Evolutionary conservation across 1,284 basidiomycete species (phyloP).

Genomic region (Tremellales sp.): DNA sequence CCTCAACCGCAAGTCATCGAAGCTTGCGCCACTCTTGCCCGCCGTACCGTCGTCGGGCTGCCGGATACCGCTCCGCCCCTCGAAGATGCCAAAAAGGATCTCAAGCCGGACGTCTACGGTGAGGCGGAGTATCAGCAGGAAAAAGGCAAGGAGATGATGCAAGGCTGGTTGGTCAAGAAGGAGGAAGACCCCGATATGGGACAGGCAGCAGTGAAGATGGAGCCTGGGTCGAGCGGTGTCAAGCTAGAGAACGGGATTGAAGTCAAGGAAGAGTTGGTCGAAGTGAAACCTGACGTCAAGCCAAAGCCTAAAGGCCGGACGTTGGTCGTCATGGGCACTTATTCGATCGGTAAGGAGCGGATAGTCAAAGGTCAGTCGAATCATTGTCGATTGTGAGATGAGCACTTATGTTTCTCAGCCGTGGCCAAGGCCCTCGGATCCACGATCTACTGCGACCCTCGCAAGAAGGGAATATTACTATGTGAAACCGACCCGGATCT

Average conservation of each 20-base stretch:
- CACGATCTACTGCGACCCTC: constrained; percentile 85
- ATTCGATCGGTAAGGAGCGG: constrained; percentile 95
- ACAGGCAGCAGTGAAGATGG: constrained; percentile 36
- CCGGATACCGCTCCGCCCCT: constrained; percentile 20
- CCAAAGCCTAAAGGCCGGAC: constrained; percentile 41
- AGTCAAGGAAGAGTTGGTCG: constrained; percentile 29
- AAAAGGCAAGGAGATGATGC: constrained; percentile 45
- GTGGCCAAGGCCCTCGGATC: constrained; percentile 75
- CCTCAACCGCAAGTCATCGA: constrained; percentile 87
- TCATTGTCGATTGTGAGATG: too few relatives aligned
- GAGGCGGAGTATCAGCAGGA: constrained; percentile 30
- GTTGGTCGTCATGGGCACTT: constrained; percentile 89
- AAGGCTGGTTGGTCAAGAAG: constrained; percentile 47
- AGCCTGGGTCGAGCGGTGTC: constrained; percentile 8
- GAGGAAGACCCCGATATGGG: constrained; percentile 41
- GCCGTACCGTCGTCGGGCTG: constrained; percentile 53
- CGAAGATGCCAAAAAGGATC: constrained; percentile 45
- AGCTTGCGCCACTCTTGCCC: constrained; percentile 81
- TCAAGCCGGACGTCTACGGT: constrained; percentile 18
- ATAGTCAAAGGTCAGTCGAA: constrained; percentile 74
- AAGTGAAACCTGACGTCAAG: constrained; percentile 23
- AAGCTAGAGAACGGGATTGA: constrained; percentile 15
- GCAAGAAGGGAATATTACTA: constrained; percentile 72
- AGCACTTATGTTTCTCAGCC: constrained; percentile 53
- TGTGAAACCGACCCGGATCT: constrained; percentile 81